A percentile compares a stretch with the other conserved stretches of the same genome.
These are phyloP conservation scores for Insectozyma bohioensis DNA, from an alignment of 1,139 yeast genomes.

Conservation along the genomic window DNA sequence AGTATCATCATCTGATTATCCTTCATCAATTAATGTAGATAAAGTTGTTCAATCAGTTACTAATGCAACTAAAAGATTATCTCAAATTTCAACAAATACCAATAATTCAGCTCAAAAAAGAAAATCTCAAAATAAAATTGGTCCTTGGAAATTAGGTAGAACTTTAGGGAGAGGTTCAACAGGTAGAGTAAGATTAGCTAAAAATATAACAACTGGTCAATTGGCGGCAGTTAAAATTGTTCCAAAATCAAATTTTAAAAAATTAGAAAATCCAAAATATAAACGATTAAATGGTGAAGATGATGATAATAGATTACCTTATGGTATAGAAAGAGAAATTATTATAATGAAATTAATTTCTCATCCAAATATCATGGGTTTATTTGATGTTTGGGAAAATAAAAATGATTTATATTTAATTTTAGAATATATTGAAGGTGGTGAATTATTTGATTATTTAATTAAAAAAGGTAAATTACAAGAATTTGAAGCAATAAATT, in stretches of 20 bases:
- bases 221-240: slow-evolving; percentile 97
- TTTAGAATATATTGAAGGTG: slow-evolving; percentile 95
- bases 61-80: slow-evolving; percentile 61
- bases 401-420: slow-evolving; percentile 89
- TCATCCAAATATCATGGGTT: slow-evolving; percentile 92
- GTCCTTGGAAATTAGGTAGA: slow-evolving; percentile 96
- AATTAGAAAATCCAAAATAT: slow-evolving; percentile 55
- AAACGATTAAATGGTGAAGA: slow-evolving; percentile 35
- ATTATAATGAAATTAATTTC: slow-evolving; percentile 88
- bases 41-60: slow-evolving; percentile 55
- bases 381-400: slow-evolving; percentile 98
- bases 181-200: slow-evolving; percentile 90
- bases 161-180: slow-evolving; percentile 95
- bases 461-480: slow-evolving; percentile 86
- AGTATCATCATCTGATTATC: slow-evolving; percentile 17
- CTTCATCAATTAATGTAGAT: slow-evolving; percentile 38
- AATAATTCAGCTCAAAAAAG: slow-evolving; percentile 48
- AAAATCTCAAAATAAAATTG: slow-evolving; percentile 71
- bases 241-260: slow-evolving; percentile 68
- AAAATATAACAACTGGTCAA: slow-evolving; percentile 79
- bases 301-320: slow-evolving; percentile 61
- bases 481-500: slow-evolving; percentile 85
- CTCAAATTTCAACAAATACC: slow-evolving; percentile 62
- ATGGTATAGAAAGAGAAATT: slow-evolving; percentile 95
- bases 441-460: slow-evolving; percentile 89